Evolutionary conservation across 2,329 filamentous ascomycete genomes (phyloP).

Genomic region (Bipolaris zeicola): DNA sequence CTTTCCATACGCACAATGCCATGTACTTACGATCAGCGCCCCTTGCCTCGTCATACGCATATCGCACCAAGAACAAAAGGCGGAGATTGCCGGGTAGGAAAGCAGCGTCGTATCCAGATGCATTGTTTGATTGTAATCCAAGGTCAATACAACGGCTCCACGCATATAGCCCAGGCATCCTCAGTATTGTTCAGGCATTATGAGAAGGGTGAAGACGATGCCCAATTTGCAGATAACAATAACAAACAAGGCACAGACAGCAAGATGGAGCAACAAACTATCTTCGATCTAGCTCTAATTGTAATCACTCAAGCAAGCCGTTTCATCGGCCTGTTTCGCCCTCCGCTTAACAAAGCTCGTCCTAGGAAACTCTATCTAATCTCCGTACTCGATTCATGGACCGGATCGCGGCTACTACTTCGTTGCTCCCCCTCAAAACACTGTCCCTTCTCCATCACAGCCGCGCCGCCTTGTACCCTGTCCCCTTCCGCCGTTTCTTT

Average conservation of each 20-base stretch:
- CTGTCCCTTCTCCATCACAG: neutral
- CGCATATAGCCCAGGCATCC: too few species aligned
- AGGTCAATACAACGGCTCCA: neutral
- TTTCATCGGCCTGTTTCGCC: neutral
- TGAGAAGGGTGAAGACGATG: too few species aligned
- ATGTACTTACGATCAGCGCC: neutral
- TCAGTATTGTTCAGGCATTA: too few species aligned
- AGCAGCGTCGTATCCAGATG: neutral
- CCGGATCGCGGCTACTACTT: neutral
- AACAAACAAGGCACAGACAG: too few species aligned
- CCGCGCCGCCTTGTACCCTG: neutral
- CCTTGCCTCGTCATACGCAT: conserved; percentile 5
- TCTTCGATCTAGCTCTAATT: too few species aligned
- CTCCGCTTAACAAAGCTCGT: too few species aligned
- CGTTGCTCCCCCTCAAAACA: neutral
- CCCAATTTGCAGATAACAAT: too few species aligned
- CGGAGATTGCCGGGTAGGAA: neutral
- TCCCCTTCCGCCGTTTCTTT: neutral
- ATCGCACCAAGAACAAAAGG: neutral
- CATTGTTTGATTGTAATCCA: neutral
- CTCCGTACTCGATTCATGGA: neutral
- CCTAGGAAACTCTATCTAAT: too few species aligned
- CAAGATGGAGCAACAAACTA: too few species aligned
- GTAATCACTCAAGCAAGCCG: neutral
- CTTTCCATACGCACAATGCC: neutral